phyloP scores from a whole-genome alignment of 2,329 filamentous ascomycete genomes.

The Fusarium paranaense region DNA sequence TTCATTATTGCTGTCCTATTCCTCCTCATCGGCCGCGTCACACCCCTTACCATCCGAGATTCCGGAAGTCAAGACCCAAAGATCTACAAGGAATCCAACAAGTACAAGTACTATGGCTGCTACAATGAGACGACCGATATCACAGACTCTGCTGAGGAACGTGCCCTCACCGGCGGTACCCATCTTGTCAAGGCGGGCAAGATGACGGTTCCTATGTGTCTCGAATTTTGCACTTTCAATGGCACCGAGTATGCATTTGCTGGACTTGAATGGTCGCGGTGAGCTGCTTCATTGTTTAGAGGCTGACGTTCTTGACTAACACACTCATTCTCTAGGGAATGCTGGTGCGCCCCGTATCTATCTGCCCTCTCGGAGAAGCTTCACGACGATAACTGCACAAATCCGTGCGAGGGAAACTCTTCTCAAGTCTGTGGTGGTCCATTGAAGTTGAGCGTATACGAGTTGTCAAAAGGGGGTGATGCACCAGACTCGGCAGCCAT shows the following conservation, averaged over 20 bases:
- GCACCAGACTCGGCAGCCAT: slow-evolving; percentile 4
- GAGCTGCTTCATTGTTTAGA: slow-evolving; percentile 18
- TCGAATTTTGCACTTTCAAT: slow-evolving; percentile 61
- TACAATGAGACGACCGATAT: slow-evolving; percentile 68
- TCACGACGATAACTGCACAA: slow-evolving; percentile 60
- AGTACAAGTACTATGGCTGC: slow-evolving; percentile 67
- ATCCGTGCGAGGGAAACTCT: slow-evolving; percentile 65
- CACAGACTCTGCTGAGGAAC: slow-evolving; percentile 52
- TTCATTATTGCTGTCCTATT: slow-evolving; percentile 13
- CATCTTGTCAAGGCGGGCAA: slow-evolving; percentile 54
- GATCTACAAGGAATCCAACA: slow-evolving; percentile 51
- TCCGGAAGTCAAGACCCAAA: slow-evolving; percentile 21
- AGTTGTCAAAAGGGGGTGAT: slow-evolving; percentile 32
- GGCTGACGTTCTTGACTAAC: neutral
- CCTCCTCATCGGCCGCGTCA: slow-evolving; percentile 14
- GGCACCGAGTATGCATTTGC: slow-evolving; percentile 59
- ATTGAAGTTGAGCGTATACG: slow-evolving; percentile 61
- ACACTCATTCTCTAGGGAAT: slow-evolving; percentile 58
- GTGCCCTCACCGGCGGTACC: slow-evolving; percentile 60
- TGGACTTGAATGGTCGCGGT: slow-evolving; percentile 66
- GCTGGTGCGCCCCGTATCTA: slow-evolving; percentile 68
- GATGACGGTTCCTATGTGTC: slow-evolving; percentile 65
- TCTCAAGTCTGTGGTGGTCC: slow-evolving; percentile 65
- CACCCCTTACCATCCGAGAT: slow-evolving; percentile 30
- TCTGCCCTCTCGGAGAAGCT: slow-evolving; percentile 59